phyloP scores from a whole-genome alignment of 371 early-diverging fungal genomes.

The Gilbertella persicaria region DNA sequence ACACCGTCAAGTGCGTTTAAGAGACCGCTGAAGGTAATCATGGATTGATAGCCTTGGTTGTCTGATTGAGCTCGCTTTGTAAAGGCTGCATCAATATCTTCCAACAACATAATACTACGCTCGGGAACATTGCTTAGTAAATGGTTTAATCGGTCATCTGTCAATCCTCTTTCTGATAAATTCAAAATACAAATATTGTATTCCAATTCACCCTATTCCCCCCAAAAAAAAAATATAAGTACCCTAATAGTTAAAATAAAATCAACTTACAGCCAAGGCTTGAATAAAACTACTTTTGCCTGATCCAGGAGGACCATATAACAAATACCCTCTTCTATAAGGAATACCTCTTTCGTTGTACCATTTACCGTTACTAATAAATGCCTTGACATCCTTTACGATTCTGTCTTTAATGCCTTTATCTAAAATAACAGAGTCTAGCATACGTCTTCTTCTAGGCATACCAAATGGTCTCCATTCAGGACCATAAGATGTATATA shows the following conservation, averaged over 20 bases:
- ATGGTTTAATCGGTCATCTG: conserved; percentile 95
- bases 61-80: conserved; percentile 62
- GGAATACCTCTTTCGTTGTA: conserved; percentile 96
- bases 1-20: conserved; percentile 99
- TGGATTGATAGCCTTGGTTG: conserved; percentile 81
- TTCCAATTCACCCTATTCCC: conserved; percentile 85
- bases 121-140: conserved; percentile 93
- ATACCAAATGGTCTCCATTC: conserved; percentile 98
- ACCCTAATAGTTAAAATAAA: not conserved
- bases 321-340: conserved; percentile 95
- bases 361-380: conserved; percentile 91
- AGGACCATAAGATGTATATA: conserved; percentile 93
- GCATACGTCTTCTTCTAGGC: conserved; percentile 80
- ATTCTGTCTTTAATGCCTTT: conserved; percentile 75
- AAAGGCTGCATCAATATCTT: conserved; percentile 99
- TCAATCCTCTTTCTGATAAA: conserved; percentile 90
- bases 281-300: conserved; percentile 99
- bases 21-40: conserved; percentile 98
- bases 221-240: not conserved
- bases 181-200: conserved; percentile 98
- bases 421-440: conserved; percentile 90
- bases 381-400: conserved; percentile 82
- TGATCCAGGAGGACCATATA: conserved; percentile 99
- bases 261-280: conserved; percentile 82
- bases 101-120: conserved; percentile 95